These are phyloP conservation scores for Sugiyamaella japonica DNA, from an alignment of 1,139 yeast genomes.

Conservation along the genomic window DNA sequence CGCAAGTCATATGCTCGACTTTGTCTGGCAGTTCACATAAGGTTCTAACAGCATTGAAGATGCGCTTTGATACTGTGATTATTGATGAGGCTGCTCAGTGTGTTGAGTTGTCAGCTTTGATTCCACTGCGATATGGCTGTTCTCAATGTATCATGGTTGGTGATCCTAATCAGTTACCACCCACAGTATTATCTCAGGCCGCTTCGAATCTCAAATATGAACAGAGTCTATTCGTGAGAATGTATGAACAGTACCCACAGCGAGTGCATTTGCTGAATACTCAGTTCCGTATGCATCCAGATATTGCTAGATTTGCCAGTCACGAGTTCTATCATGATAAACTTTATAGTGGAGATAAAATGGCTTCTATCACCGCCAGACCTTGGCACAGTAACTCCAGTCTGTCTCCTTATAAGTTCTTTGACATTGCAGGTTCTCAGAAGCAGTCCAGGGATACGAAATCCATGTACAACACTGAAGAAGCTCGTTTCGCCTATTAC, in stretches of 20 bases:
- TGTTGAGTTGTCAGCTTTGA: slow-evolving; percentile 88
- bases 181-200: slow-evolving; percentile 91
- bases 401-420: slow-evolving; percentile 77
- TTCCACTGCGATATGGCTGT: slow-evolving; percentile 92
- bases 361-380: slow-evolving; percentile 58
- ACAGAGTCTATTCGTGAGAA: slow-evolving; percentile 90
- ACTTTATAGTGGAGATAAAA: slow-evolving; percentile 72
- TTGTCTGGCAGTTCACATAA: slow-evolving; percentile 95
- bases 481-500: slow-evolving; percentile 72
- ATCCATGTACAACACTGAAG: slow-evolving; percentile 69
- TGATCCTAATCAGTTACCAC: slow-evolving; percentile 98
- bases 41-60: slow-evolving; percentile 68
- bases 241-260: slow-evolving; percentile 67
- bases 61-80: slow-evolving; percentile 87
- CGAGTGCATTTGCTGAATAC: slow-evolving; percentile 77
- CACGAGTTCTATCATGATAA: slow-evolving; percentile 72
- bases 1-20: slow-evolving; percentile 89
- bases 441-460: slow-evolving; percentile 60
- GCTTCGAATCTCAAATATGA: slow-evolving; percentile 82
- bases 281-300: slow-evolving; percentile 99
- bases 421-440: slow-evolving; percentile 67
- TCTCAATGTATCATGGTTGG: slow-evolving; percentile 95
- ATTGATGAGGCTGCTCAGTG: slow-evolving; percentile 99
- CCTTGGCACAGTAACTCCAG: slow-evolving; percentile 66
- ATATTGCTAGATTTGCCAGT: slow-evolving; percentile 84